These are phyloP conservation scores for Talaromyces trachyspermus DNA, from an alignment of 495 filamentous ascomycete species.

Conservation along the genomic window DNA sequence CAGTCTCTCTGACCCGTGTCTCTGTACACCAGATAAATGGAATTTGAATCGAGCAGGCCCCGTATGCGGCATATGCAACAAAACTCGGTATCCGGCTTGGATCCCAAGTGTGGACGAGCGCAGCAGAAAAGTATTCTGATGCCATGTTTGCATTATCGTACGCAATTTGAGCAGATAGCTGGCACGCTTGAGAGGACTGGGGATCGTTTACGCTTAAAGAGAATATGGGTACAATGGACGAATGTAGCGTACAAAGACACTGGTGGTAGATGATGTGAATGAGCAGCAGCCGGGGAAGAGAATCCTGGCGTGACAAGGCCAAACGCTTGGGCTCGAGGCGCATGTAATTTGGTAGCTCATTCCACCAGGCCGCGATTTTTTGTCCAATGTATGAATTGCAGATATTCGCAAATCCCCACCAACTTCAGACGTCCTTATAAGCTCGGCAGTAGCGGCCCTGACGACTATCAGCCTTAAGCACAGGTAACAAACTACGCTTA, in stretches of 20 bases:
- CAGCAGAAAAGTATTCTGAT: neutral
- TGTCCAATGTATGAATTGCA: neutral
- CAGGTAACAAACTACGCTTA: neutral
- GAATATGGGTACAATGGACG: neutral
- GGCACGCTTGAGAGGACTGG: neutral
- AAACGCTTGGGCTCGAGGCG: neutral
- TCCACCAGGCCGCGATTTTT: neutral
- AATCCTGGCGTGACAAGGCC: neutral
- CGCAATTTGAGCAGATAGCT: constrained; percentile 1
- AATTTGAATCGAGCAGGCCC: neutral
- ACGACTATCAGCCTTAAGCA: neutral
- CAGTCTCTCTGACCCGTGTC: neutral
- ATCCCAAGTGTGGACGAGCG: neutral
- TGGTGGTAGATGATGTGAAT: neutral
- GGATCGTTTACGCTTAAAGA: neutral
- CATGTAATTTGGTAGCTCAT: neutral
- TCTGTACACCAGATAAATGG: neutral
- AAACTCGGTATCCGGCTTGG: neutral
- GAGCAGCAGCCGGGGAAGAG: neutral
- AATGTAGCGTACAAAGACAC: constrained; percentile 1
- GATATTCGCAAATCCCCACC: neutral
- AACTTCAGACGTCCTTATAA: neutral
- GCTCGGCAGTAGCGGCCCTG: neutral
- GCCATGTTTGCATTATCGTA: neutral
- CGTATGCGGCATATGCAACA: neutral